Base-by-base conservation (phyloP, 1,284 basidiomycete species). In the Melampsora occidentalis region DNA sequence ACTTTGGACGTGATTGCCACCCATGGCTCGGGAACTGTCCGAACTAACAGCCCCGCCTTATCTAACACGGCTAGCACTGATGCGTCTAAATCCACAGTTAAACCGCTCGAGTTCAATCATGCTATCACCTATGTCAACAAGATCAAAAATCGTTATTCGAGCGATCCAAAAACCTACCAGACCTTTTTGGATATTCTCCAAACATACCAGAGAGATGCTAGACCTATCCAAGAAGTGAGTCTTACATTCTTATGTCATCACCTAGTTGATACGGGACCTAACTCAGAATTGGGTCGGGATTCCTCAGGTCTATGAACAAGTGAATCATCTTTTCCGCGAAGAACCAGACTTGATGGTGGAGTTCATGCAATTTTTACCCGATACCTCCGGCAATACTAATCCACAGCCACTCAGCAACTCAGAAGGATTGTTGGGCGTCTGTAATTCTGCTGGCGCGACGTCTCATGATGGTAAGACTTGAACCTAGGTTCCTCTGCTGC, bases 71-170 rank as follows among this genome's bases (percentile, higher is more conserved):
- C 31, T 20, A 64, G 59, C 10, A 70, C 46, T 2, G 75, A 76
- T 39, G 59, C 53, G 42, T 65, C 67, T 10, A 76, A 76, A 63
- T 66, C 72, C n/a, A 25, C 53, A 14, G 62, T 76, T 22, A 76
- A 76, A 46, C 85, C 85, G 42, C 83, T 87, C 78, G 94, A 98
- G 83, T 98, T 99, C 86, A 94, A 97, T 83, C 94, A 96, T 82
- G 97, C 97, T 28, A 98, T 99, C 80, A 90, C 93, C 81, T 99
- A 96, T 83, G 90, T 99, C 80, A 98, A 98, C 87, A 96, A 95
- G 87, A 99, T 99, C 86, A 99, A 99, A 86, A 90, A 90, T 63
- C 89, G 95, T 67, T 99, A 92, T 84, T 86, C 89, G n/a, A 89
- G 91, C 78, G 94, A 97, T 79, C 90, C 91, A 28, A 93, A 96